Conservation (phyloP, 148 eudicot species). For the Dysphania ambrosioides region DNA sequence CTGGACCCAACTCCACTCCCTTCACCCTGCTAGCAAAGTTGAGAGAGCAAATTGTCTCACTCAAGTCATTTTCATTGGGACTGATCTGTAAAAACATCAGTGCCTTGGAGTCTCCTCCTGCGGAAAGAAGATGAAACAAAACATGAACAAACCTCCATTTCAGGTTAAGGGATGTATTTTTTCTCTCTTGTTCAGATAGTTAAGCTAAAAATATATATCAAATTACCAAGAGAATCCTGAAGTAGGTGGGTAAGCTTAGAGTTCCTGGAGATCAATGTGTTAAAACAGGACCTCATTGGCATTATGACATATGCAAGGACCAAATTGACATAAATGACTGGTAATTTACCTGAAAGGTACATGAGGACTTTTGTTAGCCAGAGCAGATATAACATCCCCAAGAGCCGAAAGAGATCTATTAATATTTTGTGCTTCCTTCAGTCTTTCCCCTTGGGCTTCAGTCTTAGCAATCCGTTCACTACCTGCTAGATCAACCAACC, state of each 20-base stretch:
- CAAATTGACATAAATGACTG: background rate
- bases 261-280: slow-evolving; percentile 48
- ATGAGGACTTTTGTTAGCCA: slow-evolving; percentile 80
- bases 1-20: slow-evolving; percentile 97
- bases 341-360: slow-evolving; percentile 68
- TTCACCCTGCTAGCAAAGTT: slow-evolving; percentile 94
- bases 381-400: slow-evolving; percentile 89
- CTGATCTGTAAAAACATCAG: slow-evolving; percentile 96
- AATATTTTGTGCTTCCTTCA: slow-evolving; percentile 86
- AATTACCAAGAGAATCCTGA: slow-evolving; percentile 92
- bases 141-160: background rate
- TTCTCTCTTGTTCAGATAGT: background rate
- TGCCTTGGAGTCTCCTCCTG: slow-evolving; percentile 95
- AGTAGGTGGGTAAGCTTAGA: slow-evolving; percentile 97
- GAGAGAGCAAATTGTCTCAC: slow-evolving; percentile 89
- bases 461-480: slow-evolving; percentile 91
- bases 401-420: slow-evolving; percentile 94
- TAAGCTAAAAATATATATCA: slow-evolving; percentile 6
- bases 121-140: slow-evolving; percentile 12
- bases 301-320: background rate
- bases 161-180: background rate
- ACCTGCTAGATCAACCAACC: slow-evolving; percentile 94
- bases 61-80: slow-evolving; percentile 78
- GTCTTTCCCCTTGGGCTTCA: slow-evolving; percentile 86
- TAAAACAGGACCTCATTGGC: slow-evolving; percentile 7